Base-by-base conservation (phyloP, 23 red algal species). In the Gracilaria vermiculophylla region DNA sequence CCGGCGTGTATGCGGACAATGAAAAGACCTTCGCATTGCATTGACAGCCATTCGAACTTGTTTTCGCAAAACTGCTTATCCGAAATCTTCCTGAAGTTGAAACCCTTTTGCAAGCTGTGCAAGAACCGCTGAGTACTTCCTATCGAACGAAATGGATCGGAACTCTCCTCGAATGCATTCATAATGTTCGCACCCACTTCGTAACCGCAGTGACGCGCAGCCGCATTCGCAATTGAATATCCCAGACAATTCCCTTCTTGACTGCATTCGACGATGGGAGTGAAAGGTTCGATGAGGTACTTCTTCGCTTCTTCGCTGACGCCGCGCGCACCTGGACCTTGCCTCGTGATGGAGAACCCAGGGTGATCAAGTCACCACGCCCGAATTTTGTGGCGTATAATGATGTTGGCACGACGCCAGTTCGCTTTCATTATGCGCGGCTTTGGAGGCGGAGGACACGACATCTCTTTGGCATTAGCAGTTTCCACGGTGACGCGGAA, bases 81-180 rank as follows among this genome's bases (percentile, higher is more conserved):
- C 37, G 12, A 49, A 11, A 83, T 49, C 42, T 83, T 70, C 24
- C 60, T 32, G 11, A 83, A 47, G 0, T 83, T 70, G 17, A 83
- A 20, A 20, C 1, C 12, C 14, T 41, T 50, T 23, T 57, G 16
- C 0, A 83, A 5, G 2, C 0, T 32, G 8, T 83, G 60, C 60
- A 83, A 32, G 6, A 70, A 12, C 17, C 35, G 55, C 34, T 83
- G 80, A 11, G 17, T 35, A 70, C 42, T 65, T 20, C 56, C 80
- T 14, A 83, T 65, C 37, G 60, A 83, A 11, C 34, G 3, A 23
- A 80, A 57, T 1, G 53, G 3, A 11, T 13, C 24, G 0, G 0
- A 12, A 23, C 28, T 42, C 28, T 42, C 13, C 21, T 39, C 56
- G 37, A 80, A 10, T 35, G 3, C 3, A 0, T 14, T 12, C 50